These are phyloP conservation scores for Ustilaginoidea virens DNA, from an alignment of 2,329 filamentous ascomycete species.

Conservation along the genomic window DNA sequence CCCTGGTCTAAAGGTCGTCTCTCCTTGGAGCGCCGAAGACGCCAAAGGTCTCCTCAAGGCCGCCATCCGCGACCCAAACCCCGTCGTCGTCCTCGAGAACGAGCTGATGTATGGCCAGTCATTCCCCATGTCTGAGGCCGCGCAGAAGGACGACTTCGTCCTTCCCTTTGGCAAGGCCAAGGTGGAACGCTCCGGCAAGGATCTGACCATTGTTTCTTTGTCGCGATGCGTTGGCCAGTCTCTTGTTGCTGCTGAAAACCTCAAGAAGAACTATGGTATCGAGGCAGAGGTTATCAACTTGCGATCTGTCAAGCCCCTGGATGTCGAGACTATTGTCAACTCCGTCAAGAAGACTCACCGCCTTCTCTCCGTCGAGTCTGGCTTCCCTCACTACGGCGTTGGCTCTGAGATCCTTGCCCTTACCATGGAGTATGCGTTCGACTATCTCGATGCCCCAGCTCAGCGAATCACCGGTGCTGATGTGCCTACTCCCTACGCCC, in stretches of 20 bases:
- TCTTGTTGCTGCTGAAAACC: slow-evolving; percentile 70
- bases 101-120: slow-evolving; percentile 82
- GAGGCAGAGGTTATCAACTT: slow-evolving; percentile 97
- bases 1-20: slow-evolving; percentile 90
- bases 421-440: slow-evolving; percentile 94
- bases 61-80: slow-evolving; percentile 95
- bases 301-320: slow-evolving; percentile 90
- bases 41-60: slow-evolving; percentile 97
- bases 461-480: slow-evolving; percentile 92
- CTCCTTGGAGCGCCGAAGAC: slow-evolving; percentile 92
- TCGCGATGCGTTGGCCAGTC: slow-evolving; percentile 93
- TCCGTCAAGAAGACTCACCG: slow-evolving; percentile 98
- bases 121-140: slow-evolving; percentile 95
- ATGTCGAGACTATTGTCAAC: slow-evolving; percentile 87
- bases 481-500: slow-evolving; percentile 90
- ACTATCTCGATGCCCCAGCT: slow-evolving; percentile 90
- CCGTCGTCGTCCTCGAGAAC: slow-evolving; percentile 81
- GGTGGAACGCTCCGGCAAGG: slow-evolving; percentile 91
- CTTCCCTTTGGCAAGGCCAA: slow-evolving; percentile 98
- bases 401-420: slow-evolving; percentile 84
- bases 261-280: slow-evolving; percentile 93
- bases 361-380: slow-evolving; percentile 83
- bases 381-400: slow-evolving; percentile 91
- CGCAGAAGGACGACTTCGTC: slow-evolving; percentile 92
- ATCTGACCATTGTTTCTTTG: slow-evolving; percentile 86